phyloP scores from a whole-genome alignment of 257 asterid species.

The Agastache rugosa region DNA sequence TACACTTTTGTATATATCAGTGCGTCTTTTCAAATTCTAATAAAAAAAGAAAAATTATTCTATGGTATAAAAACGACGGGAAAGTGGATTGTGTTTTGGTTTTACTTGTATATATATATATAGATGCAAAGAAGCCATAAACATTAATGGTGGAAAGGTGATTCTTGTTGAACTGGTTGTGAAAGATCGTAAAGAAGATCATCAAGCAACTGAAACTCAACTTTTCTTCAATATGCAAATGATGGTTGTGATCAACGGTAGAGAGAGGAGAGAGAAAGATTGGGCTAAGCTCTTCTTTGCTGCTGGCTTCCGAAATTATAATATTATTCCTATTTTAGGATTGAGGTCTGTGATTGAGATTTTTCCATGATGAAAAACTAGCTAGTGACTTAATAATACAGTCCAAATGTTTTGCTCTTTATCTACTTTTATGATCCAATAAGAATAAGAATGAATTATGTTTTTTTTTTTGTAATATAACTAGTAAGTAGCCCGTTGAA shows the following conservation, averaged over 20 bases:
- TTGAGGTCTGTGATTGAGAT: slow-evolving; percentile 19
- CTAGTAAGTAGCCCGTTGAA: too few relatives aligned
- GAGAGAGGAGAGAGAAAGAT: slow-evolving; percentile 25
- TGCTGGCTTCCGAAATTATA: slow-evolving; percentile 12
- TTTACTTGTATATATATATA: too few relatives aligned
- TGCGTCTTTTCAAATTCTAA: too few relatives aligned
- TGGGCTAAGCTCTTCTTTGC: slow-evolving; percentile 12
- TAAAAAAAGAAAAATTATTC: too few relatives aligned
- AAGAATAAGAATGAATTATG: too few relatives aligned
- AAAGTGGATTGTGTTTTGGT: too few relatives aligned
- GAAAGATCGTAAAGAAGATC: not conserved
- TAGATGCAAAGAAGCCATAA: slow-evolving; percentile 35
- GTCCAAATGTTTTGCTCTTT: too few relatives aligned
- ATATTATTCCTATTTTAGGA: slow-evolving; percentile 6
- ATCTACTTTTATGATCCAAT: too few relatives aligned
- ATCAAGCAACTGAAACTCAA: not conserved
- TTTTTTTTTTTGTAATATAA: too few relatives aligned
- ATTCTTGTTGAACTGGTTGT: slow-evolving; percentile 25
- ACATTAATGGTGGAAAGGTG: slow-evolving; percentile 19
- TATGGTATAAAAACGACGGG: too few relatives aligned
- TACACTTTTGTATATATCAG: too few relatives aligned
- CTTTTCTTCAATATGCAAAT: slow-evolving; percentile 5
- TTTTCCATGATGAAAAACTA: not conserved
- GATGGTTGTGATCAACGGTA: not conserved
- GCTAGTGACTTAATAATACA: too few relatives aligned